Conservation (phyloP, 495 filamentous ascomycete genomes). For the Ascodesmis nigricans region DNA sequence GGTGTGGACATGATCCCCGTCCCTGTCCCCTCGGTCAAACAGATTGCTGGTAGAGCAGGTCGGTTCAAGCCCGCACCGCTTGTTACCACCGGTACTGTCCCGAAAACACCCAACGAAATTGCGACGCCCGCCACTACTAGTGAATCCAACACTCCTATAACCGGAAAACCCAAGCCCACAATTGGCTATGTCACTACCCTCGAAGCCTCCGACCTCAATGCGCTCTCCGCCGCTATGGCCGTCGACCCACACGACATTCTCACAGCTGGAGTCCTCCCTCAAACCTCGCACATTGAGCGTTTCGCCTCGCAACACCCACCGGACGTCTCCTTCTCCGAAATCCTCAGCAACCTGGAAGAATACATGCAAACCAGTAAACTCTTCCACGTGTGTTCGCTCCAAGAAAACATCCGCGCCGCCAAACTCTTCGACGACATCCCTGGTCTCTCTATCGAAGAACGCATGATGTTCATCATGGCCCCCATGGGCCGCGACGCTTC, state of each 20-base stretch:
- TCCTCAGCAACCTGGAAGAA: conserved; percentile 49
- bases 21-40: conserved; percentile 59
- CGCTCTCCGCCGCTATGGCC: conserved; percentile 39
- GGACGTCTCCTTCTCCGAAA: conserved; percentile 50
- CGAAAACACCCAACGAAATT: background rate
- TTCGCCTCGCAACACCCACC: conserved; percentile 62
- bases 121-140: conserved; percentile 1
- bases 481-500: conserved; percentile 31
- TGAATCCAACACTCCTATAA: conserved; percentile 6
- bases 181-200: conserved; percentile 65
- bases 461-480: conserved; percentile 50
- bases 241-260: conserved; percentile 39
- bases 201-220: conserved; percentile 41
- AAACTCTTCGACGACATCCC: conserved; percentile 44
- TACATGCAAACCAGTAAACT: conserved; percentile 33
- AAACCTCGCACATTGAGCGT: conserved; percentile 37
- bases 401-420: conserved; percentile 37
- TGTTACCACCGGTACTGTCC: conserved; percentile 19
- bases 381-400: conserved; percentile 51
- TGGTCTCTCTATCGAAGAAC: conserved; percentile 43
- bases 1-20: conserved; percentile 31
- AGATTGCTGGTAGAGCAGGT: conserved; percentile 85
- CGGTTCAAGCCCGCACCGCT: conserved; percentile 58
- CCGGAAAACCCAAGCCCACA: conserved; percentile 20
- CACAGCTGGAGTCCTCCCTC: conserved; percentile 56